Base-by-base conservation (phyloP, 2,329 filamentous ascomycete genomes). In the Xylariaceae sp. region DNA sequence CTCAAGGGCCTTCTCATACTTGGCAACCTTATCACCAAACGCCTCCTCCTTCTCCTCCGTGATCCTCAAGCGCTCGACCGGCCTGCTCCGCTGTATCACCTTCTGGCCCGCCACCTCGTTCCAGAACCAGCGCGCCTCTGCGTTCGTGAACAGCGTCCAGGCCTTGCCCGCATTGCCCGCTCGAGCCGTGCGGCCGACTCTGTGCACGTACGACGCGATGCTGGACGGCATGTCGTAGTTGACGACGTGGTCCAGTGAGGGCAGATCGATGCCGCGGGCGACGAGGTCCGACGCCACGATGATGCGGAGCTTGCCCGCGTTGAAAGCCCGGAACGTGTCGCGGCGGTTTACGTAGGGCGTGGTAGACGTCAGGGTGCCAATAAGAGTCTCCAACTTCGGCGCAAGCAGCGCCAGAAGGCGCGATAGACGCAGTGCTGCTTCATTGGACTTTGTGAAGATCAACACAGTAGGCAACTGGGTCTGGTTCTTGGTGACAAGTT, bases 231-330 rank as follows among this genome's bases (percentile, higher is more conserved):
- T 73, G 59, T 96, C 90, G 68, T 97, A 97, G 66, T 95, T 96
- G 63, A 97, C 70, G 32, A 97, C 88, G 56, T 94, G 85, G 24
- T 81, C 80, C 32, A 97, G 74, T 32, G 77, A 74, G 1, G 79
- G 77, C 9, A 95, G 72, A 61, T 97, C 90, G 17, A 97, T 79
- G 54, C 90, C 92, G 47, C 90, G 85, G 2, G 88, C 87, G 1
- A 92, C 87, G n/a, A 94, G 83, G 59, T 97, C 90, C 0, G 92
- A 94, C 1, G 89, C 88, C 31, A 97, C 82, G 30, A 97, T 77
- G 32, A 94, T 78, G 5, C 81, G 80, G 17, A 85, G 63, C 42
- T 76, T 76, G 41, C 73, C 73, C 6, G 67, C 61, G 3, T 73
- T 65, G 59, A 90, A 89, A n/a, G 75, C 73, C 17, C 72, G 71